Base-by-base conservation (phyloP, 164 flowering plant species). In the Vitis amurensis region DNA sequence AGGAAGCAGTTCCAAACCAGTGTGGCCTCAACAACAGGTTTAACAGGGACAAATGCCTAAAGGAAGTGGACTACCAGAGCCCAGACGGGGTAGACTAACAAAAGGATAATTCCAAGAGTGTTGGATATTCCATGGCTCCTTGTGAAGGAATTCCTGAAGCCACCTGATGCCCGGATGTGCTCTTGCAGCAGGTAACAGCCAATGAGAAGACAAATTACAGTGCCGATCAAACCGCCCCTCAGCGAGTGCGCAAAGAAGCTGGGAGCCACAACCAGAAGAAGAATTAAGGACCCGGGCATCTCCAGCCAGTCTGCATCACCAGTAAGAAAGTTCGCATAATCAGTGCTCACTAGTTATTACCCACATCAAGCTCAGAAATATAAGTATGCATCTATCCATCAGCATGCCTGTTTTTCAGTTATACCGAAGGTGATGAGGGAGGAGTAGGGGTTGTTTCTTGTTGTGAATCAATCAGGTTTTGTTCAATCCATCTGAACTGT, bases 151-250 rank as follows among this genome's bases (percentile, higher is more conserved):
- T 92, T 90, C 67, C 98, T 75, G 81, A 95, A 92, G 56, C 98
- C 98, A 44, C 99, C 98, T 11, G 92, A 76, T 17, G 96, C 95
- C 23, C 96, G 74, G 73, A 95, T 91, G 84, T 95, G 99, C 71
- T 93, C 98, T 80, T 95, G 99, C 52, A 94, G 80, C 7, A 94
- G 81, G 77, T 94, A 94, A 62, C 95, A 89, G 8, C 87, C 97
- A 37, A 92, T 88, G n/a, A 68, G 1, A 1, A 94, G 84, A 61
- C 93, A 84, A 17, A 94, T 79, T 29, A 76, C 5, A 0, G 83
- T 67, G 0, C 97, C 94, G 4, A 85, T 64, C 91, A 84, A 84
- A 73, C 77, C 72, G 47, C 69, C 77, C 78, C 80, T 87, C 57
- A 89, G 8, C 1, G 85, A 77, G 59, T 81, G 65, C 2, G 97